Evolutionary conservation across 176 grass and related monocot genomes (phyloP), one percentile per base, ranked within the genome.

Genomic region (Thinopyrum elongatum): DNA sequence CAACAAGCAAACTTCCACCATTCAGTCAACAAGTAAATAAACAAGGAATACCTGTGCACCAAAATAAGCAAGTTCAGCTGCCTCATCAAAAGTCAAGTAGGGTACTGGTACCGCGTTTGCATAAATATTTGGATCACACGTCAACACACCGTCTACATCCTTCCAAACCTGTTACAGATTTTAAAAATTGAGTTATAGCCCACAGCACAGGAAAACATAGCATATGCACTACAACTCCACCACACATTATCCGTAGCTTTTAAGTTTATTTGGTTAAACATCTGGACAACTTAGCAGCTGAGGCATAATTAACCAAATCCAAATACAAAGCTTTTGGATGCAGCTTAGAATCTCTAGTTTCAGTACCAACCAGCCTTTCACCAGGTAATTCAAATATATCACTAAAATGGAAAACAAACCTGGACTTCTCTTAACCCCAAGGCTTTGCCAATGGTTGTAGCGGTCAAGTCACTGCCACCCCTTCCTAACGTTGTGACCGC

Each of bases 1-100:
- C 6, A 55, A 10, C 42, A 76, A 5, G 4, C 8, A 55, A 76
- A 31, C 47, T 51, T 76, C 46, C 30, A 76, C 28, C 22, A 55
- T 76, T 76, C 27, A 55, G 44, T 47, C 67, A 76, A 55, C 17
- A 76, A 5, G 16, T 55, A 55, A 49, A 53, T 29, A 75, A 76
- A 51, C 7, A 5, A 76, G 8, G 14, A 39, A 34, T 75, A 93
- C 95, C 91, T 98, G 95, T 78, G 91, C 95, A 47, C 95, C 95
- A 87, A 98, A 98, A 81, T 98, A 98, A 15, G 95, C 95, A 90
- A 98, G 95, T 84, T 98, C 95, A 92, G 95, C 91, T 70, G 95
- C 95, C 86, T 98, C 95, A 8, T 98, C 95, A 90, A 98, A 98
- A 87, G 95, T 98, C 80, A 98, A 90, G 85, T 78, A 95, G n/a